Conservation (phyloP, 345 rosid genomes). For the Acer campestre region DNA sequence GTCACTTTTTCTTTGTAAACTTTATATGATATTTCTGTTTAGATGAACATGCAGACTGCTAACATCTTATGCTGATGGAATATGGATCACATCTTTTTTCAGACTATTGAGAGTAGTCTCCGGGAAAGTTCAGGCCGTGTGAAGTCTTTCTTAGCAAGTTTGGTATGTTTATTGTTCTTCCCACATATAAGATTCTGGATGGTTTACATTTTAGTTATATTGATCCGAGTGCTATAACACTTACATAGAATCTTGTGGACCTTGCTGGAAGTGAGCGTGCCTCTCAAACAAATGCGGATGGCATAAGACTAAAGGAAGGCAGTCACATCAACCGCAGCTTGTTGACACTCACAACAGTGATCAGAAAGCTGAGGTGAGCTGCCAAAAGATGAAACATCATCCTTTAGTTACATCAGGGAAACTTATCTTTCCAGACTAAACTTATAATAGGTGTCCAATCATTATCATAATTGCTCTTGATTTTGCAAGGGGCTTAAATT, state of each 20-base stretch:
- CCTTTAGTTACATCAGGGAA: background rate
- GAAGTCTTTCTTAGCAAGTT: conserved; percentile 82
- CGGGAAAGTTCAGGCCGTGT: conserved; percentile 74
- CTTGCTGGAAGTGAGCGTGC: conserved; percentile 99
- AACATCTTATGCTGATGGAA: conserved; percentile 30
- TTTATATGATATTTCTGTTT: background rate
- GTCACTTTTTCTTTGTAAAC: background rate
- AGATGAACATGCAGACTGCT: background rate
- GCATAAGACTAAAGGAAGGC: conserved; percentile 87
- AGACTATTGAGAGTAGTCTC: conserved; percentile 89
- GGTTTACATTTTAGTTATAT: background rate
- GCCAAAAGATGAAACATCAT: conserved; percentile 8
- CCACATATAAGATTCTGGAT: conserved; percentile 15
- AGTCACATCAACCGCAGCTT: conserved; percentile 94
- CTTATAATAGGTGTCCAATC: background rate
- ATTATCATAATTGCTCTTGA: background rate
- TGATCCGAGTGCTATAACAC: conserved; percentile 20
- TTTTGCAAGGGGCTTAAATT: background rate
- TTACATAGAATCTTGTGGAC: conserved; percentile 94
- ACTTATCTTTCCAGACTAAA: background rate
- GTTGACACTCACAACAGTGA: conserved; percentile 89
- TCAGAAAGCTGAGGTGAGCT: conserved; percentile 92
- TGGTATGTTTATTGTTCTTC: conserved; percentile 53
- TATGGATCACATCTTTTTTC: conserved; percentile 21
- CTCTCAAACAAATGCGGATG: conserved; percentile 83